Percentiles rank a stretch among this genome's conserved stretches.
phyloP scores from a whole-genome alignment of 495 filamentous ascomycete species.

The Neurospora sp. region DNA sequence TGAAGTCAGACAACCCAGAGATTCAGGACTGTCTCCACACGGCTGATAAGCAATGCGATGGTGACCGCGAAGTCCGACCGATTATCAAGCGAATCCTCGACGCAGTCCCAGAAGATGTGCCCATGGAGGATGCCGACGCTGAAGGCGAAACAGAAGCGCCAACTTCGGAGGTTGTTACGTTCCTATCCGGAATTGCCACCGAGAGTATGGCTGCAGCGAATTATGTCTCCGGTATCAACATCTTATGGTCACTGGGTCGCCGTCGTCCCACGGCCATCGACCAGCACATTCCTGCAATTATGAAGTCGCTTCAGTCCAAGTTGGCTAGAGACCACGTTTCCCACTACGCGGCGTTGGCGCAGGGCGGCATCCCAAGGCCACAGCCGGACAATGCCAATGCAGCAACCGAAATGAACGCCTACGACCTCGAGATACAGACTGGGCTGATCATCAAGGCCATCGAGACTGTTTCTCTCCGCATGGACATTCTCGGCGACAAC shows the following conservation, averaged over 20 bases:
- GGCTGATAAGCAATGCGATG: slow-evolving; percentile 53
- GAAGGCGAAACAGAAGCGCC: slow-evolving; percentile 63
- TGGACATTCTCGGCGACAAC: slow-evolving; percentile 88
- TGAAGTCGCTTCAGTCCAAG: slow-evolving; percentile 90
- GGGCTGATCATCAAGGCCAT: slow-evolving; percentile 87
- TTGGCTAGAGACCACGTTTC: slow-evolving; percentile 89
- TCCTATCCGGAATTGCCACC: slow-evolving; percentile 68
- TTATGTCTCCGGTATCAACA: slow-evolving; percentile 77
- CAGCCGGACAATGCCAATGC: slow-evolving; percentile 35
- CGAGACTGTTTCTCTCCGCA: slow-evolving; percentile 79
- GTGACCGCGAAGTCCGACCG: slow-evolving; percentile 49
- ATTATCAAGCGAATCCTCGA: slow-evolving; percentile 74
- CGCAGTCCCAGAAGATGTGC: slow-evolving; percentile 77
- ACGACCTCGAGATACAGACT: slow-evolving; percentile 76
- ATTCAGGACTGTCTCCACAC: slow-evolving; percentile 84
- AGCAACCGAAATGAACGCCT: slow-evolving; percentile 51
- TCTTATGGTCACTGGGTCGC: slow-evolving; percentile 81
- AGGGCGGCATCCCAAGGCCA: slow-evolving; percentile 25
- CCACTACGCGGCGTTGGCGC: slow-evolving; percentile 47
- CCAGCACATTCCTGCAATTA: slow-evolving; percentile 71
- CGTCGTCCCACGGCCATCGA: slow-evolving; percentile 78
- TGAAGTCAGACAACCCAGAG: slow-evolving; percentile 78
- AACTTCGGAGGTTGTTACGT: slow-evolving; percentile 69
- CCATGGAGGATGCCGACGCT: slow-evolving; percentile 82
- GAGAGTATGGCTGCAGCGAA: slow-evolving; percentile 70